Evolutionary conservation across 495 filamentous ascomycete species (phyloP).

Genomic region (Neurospora sublineolata): DNA sequence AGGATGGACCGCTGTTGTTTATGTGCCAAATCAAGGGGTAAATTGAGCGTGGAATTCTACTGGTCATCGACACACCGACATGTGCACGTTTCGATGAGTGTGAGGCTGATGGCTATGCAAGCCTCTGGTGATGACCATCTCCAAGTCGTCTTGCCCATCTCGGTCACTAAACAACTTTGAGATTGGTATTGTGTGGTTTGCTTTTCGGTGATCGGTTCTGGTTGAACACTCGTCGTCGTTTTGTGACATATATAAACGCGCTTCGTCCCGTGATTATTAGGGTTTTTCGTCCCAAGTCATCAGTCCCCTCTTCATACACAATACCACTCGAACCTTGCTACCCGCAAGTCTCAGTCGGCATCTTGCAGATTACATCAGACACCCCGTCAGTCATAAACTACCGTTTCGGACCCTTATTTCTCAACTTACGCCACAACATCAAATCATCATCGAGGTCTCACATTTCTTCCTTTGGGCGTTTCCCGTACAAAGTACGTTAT

Average conservation of each 20-base stretch:
- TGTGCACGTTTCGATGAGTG: neutral
- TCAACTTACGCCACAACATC: neutral
- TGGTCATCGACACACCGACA: neutral
- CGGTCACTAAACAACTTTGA: neutral
- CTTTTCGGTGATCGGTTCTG: neutral
- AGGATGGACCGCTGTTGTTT: neutral
- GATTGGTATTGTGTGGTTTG: neutral
- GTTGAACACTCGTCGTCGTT: neutral
- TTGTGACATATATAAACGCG: neutral
- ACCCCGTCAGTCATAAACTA: neutral
- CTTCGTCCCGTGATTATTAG: neutral
- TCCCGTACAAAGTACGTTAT: neutral
- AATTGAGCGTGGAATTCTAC: neutral
- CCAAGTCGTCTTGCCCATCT: neutral
- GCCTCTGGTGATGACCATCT: neutral
- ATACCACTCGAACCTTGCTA: neutral
- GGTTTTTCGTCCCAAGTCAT: neutral
- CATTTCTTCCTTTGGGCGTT: neutral
- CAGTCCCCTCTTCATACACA: neutral
- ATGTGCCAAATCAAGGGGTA: neutral
- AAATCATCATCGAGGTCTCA: neutral
- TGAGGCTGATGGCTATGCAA: neutral
- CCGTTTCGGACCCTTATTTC: neutral
- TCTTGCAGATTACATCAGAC: neutral
- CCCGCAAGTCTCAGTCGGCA: neutral